phyloP scores from a whole-genome alignment of 352 stramenopile genomes.

The Phytophthora pisi region DNA sequence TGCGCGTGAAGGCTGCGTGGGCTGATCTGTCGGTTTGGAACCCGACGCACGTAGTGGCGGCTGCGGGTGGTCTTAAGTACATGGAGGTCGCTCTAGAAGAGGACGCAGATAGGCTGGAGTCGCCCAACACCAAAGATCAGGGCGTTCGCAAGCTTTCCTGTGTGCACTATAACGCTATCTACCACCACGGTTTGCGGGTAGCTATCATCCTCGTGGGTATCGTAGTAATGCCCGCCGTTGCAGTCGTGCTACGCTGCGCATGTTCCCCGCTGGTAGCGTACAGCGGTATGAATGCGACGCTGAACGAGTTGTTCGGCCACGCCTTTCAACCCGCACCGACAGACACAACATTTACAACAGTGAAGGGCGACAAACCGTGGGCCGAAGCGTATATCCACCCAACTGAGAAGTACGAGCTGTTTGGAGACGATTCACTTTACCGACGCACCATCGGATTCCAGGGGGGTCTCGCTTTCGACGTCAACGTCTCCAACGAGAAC shows the following conservation, averaged over 20 bases:
- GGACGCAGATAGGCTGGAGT: background rate
- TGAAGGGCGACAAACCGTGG: conserved; percentile 15
- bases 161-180: background rate
- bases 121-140: background rate
- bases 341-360: conserved; percentile 12
- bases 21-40: conserved; percentile 20
- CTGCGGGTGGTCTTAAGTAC: conserved; percentile 4
- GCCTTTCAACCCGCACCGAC: conserved; percentile 12
- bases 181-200: background rate
- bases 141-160: background rate
- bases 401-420: conserved; percentile 18
- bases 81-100: conserved; percentile 18
- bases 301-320: conserved; percentile 25
- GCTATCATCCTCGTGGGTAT: conserved; percentile 8
- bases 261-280: conserved; percentile 19
- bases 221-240: conserved; percentile 4
- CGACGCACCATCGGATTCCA: conserved; percentile 41
- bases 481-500: conserved; percentile 35
- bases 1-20: conserved; percentile 9
- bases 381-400: conserved; percentile 18
- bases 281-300: conserved; percentile 14
- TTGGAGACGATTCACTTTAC: conserved; percentile 20
- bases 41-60: conserved; percentile 10
- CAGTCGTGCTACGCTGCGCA: conserved; percentile 11
- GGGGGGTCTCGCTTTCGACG: conserved; percentile 47